A percentile compares a stretch with the other conserved stretches of the same genome.
Conservation (phyloP, 2,329 filamentous ascomycete species). For the Monosporascus sp. region DNA sequence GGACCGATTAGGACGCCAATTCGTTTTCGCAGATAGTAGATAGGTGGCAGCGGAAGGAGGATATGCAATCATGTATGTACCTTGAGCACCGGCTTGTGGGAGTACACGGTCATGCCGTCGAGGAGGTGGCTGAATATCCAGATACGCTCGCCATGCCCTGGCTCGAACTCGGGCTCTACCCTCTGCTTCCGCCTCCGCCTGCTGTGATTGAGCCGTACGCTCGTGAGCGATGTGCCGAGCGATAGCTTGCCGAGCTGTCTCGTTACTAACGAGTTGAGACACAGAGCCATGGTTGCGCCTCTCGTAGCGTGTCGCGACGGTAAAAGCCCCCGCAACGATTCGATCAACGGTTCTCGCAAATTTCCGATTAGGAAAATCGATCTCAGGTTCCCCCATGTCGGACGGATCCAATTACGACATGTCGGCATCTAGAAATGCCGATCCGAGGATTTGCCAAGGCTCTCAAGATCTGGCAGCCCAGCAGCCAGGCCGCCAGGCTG, state of each 20-base stretch:
- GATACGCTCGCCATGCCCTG: conserved; percentile 51
- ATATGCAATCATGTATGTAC: conserved; percentile 30
- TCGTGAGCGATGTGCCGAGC: conserved; percentile 33
- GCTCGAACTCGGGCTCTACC: conserved; percentile 16
- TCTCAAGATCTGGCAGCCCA: background rate
- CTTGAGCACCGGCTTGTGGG: conserved; percentile 39
- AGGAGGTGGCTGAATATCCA: conserved; percentile 49
- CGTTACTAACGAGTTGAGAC: conserved; percentile 27
- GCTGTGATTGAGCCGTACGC: conserved; percentile 34
- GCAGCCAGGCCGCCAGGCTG: background rate
- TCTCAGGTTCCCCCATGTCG: too few species aligned
- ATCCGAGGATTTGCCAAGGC: background rate
- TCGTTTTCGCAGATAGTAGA: background rate
- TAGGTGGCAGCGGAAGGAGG: too few species aligned
- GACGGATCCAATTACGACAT: background rate
- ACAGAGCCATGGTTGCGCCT: conserved; percentile 28
- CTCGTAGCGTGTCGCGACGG: background rate
- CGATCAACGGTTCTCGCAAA: background rate
- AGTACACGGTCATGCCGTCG: conserved; percentile 49
- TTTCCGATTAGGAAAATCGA: background rate
- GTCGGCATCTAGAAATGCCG: background rate
- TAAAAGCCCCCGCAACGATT: background rate
- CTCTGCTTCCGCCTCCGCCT: conserved; percentile 12
- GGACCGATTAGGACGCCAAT: background rate
- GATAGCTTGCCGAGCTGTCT: conserved; percentile 38